Evolutionary conservation across 805 yeast genomes (phyloP).

Genomic region (Candida odintsovae): DNA sequence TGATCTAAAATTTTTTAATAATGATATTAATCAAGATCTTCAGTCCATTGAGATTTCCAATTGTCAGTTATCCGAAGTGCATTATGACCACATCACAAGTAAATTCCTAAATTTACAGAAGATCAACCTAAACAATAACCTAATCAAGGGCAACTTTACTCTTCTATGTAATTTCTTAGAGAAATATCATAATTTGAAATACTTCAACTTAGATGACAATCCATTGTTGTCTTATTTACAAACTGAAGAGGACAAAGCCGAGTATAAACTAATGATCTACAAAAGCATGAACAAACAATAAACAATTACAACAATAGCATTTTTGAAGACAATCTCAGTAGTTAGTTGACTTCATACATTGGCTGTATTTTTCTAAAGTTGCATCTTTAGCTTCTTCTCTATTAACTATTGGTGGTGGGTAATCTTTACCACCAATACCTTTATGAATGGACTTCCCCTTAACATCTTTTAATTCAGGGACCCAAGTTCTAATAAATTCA

Average conservation of each 20-base stretch:
- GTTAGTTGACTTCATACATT: slow-evolving; percentile 23
- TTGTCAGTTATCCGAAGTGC: slow-evolving; percentile 3
- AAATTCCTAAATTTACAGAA: slow-evolving; percentile 7
- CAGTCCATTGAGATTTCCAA: slow-evolving; percentile 1
- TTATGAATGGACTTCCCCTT: slow-evolving; percentile 22
- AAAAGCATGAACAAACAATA: slow-evolving; percentile 3
- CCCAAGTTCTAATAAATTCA: slow-evolving; percentile 41
- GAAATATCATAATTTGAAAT: slow-evolving; percentile 2
- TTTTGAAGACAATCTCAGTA: not conserved
- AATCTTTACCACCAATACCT: slow-evolving; percentile 28
- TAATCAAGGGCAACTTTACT: slow-evolving; percentile 7
- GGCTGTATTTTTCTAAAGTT: slow-evolving; percentile 36
- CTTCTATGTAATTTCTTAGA: slow-evolving; percentile 3
- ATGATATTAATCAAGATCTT: slow-evolving; percentile 1
- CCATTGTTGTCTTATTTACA: slow-evolving; percentile 7
- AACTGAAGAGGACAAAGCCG: slow-evolving; percentile 2
- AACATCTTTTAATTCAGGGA: slow-evolving; percentile 36
- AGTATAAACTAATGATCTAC: slow-evolving; percentile 6
- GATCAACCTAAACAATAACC: slow-evolving; percentile 6
- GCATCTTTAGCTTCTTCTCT: slow-evolving; percentile 35
- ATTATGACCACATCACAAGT: not conserved
- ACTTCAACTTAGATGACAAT: slow-evolving; percentile 8
- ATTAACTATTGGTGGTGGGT: slow-evolving; percentile 41
- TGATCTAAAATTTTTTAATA: not conserved
- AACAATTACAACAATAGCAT: not conserved